Evolutionary conservation across 2,329 filamentous ascomycete species (phyloP), one percentile per base, ranked within the genome.

Genomic region (Chaetomiaceae sp.): DNA sequence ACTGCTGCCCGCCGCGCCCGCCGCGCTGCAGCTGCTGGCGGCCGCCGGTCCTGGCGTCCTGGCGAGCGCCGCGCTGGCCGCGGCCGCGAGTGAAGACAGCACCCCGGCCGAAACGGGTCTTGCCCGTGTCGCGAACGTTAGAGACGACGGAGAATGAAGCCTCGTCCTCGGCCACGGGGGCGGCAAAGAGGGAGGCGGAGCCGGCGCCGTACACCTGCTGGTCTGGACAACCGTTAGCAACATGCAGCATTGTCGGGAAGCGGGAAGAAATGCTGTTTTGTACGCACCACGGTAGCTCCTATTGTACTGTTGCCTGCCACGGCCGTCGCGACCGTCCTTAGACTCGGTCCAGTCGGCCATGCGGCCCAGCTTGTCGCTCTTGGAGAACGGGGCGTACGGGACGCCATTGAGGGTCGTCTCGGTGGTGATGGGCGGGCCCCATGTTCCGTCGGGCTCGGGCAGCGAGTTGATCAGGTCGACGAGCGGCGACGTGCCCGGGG

Each of bases 271-370:
- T 1, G 36, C 11, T 5, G n/a, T 22, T n/a, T n/a, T n/a, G 20
- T 34, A 62, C 75, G 46, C 72, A 95, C 91, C 91, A 83, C 94
- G 86, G 75, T 88, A 96, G 73, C 91, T 94, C 64, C 92, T 82
- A 73, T 92, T 91, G 73, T 95, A 97, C 69, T 94, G 89, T 72
- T 88, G 85, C 69, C 92, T 80, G 58, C 90, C 87, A 57, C 84
- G 79, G 46, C 79, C 76, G 64, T 85, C 82, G 66, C 91, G 79
- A 57, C 80, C 77, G 63, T 94, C 89, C 75, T 96, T 96, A 71
- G 88, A 85, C 69, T 96, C 94, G 44, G 91, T 95, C 94, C 94
- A 99, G 79, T 99, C 94, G 57, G 94, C 94, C 91, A 99, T 97
- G 71, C 94, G 91, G 68, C 94, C 94, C 56, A 99, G 80, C 81